These are phyloP conservation scores for Dryas alaskensis DNA, from an alignment of 306 rosid species.

Conservation along the genomic window DNA sequence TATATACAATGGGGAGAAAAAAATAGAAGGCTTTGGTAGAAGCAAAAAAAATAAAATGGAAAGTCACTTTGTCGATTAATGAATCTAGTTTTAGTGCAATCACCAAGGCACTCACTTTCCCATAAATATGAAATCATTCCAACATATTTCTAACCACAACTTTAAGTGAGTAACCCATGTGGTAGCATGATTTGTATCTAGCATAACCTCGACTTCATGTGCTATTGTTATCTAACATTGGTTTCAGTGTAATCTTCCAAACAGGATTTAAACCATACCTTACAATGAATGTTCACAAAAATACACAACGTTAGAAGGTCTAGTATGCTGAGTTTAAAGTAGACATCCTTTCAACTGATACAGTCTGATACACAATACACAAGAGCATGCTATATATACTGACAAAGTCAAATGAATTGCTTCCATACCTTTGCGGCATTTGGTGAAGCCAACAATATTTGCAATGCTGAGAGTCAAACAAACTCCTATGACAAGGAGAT, in stretches of 20 bases:
- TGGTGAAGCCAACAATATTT: slow-evolving; percentile 91
- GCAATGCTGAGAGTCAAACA: slow-evolving; percentile 93
- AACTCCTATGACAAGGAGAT: slow-evolving; percentile 92
- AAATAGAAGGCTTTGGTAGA: not conserved
- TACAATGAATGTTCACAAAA: not conserved
- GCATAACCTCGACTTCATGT: not conserved
- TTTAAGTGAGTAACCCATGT: not conserved
- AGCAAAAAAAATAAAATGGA: not conserved
- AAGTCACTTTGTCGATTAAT: not conserved
- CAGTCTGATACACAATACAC: not conserved
- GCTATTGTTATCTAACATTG: too few relatives aligned
- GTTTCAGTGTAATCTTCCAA: not conserved
- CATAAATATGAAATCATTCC: not conserved
- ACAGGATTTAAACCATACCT: not conserved
- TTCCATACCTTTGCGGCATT: slow-evolving; percentile 84
- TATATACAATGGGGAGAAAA: not conserved
- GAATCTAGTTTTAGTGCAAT: not conserved
- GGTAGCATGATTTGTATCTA: not conserved
- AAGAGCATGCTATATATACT: not conserved
- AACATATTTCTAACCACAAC: not conserved
- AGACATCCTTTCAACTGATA: not conserved
- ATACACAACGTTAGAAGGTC: not conserved
- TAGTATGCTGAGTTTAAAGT: not conserved
- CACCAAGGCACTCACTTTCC: not conserved
- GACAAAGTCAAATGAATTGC: slow-evolving; percentile 16